Conservation (phyloP, 495 filamentous ascomycete genomes). For the Barbatosphaeria neglecta region DNA sequence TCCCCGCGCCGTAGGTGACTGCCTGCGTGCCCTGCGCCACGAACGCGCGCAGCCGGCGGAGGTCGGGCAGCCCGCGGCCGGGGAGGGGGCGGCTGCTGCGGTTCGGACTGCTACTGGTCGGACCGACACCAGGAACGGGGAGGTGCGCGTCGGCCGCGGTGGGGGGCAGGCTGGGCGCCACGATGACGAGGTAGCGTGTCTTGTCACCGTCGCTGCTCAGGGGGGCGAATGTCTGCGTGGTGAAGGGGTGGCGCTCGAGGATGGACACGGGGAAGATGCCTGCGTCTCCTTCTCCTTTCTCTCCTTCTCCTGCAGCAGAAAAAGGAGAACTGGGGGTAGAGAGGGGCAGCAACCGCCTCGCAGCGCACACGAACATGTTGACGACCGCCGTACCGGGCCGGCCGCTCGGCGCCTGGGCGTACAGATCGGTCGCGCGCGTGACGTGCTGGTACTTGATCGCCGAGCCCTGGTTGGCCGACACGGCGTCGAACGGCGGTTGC, state of each 20-base stretch:
- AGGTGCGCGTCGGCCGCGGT: constrained; percentile 21
- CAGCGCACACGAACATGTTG: constrained; percentile 85
- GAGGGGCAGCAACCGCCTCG: constrained; percentile 35
- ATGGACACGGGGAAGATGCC: constrained; percentile 55
- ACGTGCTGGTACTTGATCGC: constrained; percentile 79
- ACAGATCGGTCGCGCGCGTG: constrained; percentile 56
- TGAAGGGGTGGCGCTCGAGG: constrained; percentile 89
- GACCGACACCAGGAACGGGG: constrained; percentile 15
- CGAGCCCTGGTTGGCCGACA: constrained; percentile 68
- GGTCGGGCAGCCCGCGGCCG: constrained; percentile 61
- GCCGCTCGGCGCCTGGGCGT: constrained; percentile 52
- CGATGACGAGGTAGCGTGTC: constrained; percentile 70
- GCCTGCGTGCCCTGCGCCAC: constrained; percentile 69
- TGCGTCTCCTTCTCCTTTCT: background rate
- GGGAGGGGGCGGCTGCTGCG: constrained; percentile 14
- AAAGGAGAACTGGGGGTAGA: constrained; percentile 2
- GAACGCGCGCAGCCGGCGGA: constrained; percentile 61
- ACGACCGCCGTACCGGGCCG: constrained; percentile 49
- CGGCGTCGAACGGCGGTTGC: constrained; percentile 27
- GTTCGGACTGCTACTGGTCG: background rate
- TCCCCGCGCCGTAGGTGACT: constrained; percentile 82
- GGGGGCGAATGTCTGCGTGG: constrained; percentile 85
- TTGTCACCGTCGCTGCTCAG: constrained; percentile 28
- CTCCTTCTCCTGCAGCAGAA: background rate
- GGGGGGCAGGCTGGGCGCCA: constrained; percentile 58